Percentiles rank a stretch among this genome's conserved stretches.
Evolutionary conservation across 345 rosid species (phyloP).

Genomic region (Acer campestre): DNA sequence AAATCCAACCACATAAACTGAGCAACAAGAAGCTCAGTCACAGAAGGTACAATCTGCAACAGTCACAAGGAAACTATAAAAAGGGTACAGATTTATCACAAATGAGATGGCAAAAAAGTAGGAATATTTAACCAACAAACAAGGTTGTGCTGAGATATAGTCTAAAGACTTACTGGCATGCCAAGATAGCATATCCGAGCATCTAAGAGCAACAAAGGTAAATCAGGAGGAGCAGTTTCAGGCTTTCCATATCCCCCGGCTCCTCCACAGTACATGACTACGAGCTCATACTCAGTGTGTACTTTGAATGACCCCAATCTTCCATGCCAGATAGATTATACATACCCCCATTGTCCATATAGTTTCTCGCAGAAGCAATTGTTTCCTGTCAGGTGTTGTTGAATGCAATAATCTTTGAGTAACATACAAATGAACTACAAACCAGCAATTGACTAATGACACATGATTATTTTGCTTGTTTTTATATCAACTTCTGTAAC

Average conservation of each 20-base stretch:
- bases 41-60: conserved; percentile 85
- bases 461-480: background rate
- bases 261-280: conserved; percentile 79
- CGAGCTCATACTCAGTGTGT: conserved; percentile 75
- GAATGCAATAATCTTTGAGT: conserved; percentile 3
- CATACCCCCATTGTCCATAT: conserved; percentile 67
- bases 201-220: conserved; percentile 90
- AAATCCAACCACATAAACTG: conserved; percentile 86
- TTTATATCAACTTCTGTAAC: conserved; percentile 61
- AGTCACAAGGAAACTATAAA: conserved; percentile 14
- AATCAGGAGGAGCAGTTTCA: conserved; percentile 77
- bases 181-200: conserved; percentile 83
- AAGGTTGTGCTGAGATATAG: background rate
- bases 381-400: conserved; percentile 53
- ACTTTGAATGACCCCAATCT: conserved; percentile 50
- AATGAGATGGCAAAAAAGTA: background rate
- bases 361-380: conserved; percentile 66
- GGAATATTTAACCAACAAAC: background rate
- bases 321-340: conserved; percentile 51
- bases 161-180: conserved; percentile 71
- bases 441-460: background rate
- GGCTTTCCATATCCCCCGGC: conserved; percentile 60
- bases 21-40: conserved; percentile 84
- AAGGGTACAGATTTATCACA: conserved; percentile 3
- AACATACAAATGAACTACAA: background rate